Evolutionary conservation across 2,329 filamentous ascomycete species (phyloP).

Genomic region (Xylariales sp.): DNA sequence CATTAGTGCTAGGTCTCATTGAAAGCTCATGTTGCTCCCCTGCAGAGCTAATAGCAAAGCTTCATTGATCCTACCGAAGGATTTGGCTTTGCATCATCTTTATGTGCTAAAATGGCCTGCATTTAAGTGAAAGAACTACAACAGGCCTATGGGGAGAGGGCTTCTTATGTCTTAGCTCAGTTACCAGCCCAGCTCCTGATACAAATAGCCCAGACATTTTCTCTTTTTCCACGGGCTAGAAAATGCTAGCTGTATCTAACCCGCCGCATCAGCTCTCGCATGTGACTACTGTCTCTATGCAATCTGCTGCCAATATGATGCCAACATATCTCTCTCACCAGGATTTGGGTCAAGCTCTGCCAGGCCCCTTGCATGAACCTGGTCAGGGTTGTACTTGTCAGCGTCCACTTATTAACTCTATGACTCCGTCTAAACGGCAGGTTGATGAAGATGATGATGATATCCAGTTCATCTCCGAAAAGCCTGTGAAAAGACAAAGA

Average conservation of each 20-base stretch:
- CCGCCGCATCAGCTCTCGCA: neutral
- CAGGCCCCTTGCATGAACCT: slow-evolving; percentile 16
- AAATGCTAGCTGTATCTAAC: neutral
- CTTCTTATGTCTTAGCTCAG: slow-evolving; percentile 25
- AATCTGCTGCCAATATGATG: slow-evolving; percentile 34
- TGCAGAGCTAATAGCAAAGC: slow-evolving; percentile 23
- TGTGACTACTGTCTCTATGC: slow-evolving; percentile 2
- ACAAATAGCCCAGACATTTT: slow-evolving; percentile 38
- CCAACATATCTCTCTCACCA: slow-evolving; percentile 32
- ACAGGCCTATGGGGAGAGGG: slow-evolving; percentile 22
- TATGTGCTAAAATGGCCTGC: slow-evolving; percentile 7
- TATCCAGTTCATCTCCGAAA: slow-evolving; percentile 58
- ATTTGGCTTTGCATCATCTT: slow-evolving; percentile 26
- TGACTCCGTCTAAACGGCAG: slow-evolving; percentile 45
- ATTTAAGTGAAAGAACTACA: slow-evolving; percentile 40
- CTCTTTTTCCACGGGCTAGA: slow-evolving; percentile 2
- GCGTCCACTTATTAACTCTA: slow-evolving; percentile 6
- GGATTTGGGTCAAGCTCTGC: slow-evolving; percentile 15
- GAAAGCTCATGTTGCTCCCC: slow-evolving; percentile 7
- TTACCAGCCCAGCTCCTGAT: slow-evolving; percentile 23
- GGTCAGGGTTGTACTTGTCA: slow-evolving; percentile 10
- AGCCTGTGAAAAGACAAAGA: slow-evolving; percentile 56
- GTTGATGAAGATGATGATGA: slow-evolving; percentile 54
- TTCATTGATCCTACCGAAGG: slow-evolving; percentile 4
- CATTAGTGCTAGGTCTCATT: slow-evolving; percentile 29